These are phyloP conservation scores for Carex kokanica DNA, from an alignment of 176 grass and related monocot genomes.

Conservation along the genomic window DNA sequence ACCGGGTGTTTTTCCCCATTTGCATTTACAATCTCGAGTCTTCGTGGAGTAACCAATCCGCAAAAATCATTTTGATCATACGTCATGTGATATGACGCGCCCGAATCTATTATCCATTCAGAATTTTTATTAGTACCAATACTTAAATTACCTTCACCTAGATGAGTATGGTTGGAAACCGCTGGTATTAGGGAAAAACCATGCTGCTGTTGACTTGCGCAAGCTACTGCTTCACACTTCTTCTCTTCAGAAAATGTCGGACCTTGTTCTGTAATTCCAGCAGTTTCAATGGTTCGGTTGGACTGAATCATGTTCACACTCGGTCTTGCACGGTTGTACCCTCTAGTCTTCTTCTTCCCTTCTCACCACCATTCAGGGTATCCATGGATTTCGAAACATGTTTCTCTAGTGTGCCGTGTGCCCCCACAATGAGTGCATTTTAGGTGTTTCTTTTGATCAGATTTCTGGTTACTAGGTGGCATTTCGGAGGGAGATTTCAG, in stretches of 20 bases:
- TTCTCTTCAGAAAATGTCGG: not conserved
- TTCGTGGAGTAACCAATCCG: not conserved
- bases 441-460: not conserved
- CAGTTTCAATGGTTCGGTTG: no score
- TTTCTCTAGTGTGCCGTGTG: not conserved
- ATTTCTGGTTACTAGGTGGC: not conserved
- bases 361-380: not conserved
- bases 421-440: not conserved
- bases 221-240: not conserved
- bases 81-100: not conserved
- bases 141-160: not conserved
- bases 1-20: not conserved
- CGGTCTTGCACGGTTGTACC: not conserved
- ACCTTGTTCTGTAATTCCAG: no score
- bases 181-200: not conserved
- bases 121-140: not conserved
- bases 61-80: not conserved
- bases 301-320: not conserved
- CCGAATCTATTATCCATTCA: not conserved
- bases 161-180: not conserved
- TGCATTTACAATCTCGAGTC: not conserved
- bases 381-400: not conserved
- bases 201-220: not conserved
- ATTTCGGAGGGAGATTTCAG: not conserved
- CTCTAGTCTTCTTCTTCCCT: not conserved